Base-by-base conservation (phyloP, 306 rosid species). In the Mucuna pruriens region DNA sequence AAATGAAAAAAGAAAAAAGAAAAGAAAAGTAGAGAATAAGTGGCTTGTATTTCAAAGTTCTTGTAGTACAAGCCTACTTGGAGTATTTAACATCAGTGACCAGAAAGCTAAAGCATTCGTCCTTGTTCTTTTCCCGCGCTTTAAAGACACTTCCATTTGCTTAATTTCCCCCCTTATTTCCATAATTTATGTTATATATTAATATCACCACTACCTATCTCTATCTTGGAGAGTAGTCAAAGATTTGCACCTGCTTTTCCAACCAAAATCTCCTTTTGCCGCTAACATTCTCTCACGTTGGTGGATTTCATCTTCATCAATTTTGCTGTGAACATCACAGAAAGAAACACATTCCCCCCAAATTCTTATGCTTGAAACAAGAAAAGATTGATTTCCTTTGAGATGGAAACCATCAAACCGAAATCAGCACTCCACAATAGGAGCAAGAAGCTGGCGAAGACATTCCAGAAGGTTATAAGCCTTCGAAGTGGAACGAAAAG, bases 351-450 rank as follows among this genome's bases (percentile, higher is more conserved):
- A 33, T 17, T 61, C 61, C 81, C 75, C 25, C 42, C 58, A 17
- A 58, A 36, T 48, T 86, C 84, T 67, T 74, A 78, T 84, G 86
- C 85, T 71, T 46, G 80, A 55, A 82, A 75, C 75, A 80, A 76
- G 4, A 81, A 73, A 25, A n/a, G n/a, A 31, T 34, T 39, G 67
- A n/a, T 3, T 7, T 22, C 62, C 61, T n/a, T n/a, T 51, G 15
- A 80, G 57, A 95, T 95, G 99, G 97, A 93, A 67, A 86, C 90
- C 25, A 29, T 86, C 31, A 89, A 89, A 66, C 90, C 97, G 63
- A 91, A 87, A 87, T 87, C 97, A 62, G 85, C 91, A 52, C 52
- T 74, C 31, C 88, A 72, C 87, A 90, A 33, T 69, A 87, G 84
- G 75, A 88, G 89, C 82, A 91, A 75, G 77, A 87, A 68, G 70